Percentiles rank a stretch among this genome's conserved stretches.
These are phyloP conservation scores for Aspergillus luchuensis DNA, from an alignment of 2,329 filamentous ascomycete species.

Conservation along the genomic window DNA sequence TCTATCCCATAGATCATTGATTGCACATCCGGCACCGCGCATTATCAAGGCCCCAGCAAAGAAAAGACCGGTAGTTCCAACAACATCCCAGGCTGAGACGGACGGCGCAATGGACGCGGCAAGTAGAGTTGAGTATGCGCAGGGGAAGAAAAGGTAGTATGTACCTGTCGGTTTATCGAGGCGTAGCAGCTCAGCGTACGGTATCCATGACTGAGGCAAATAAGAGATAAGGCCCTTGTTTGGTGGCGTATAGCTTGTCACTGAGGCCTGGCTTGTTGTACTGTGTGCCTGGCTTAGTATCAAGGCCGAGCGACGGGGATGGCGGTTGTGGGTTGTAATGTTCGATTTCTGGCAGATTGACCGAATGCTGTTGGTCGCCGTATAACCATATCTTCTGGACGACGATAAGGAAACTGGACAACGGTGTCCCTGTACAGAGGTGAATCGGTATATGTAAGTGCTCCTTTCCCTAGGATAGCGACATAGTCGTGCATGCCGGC, in stretches of 20 bases:
- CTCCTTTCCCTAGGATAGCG: background rate
- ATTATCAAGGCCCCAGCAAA: constrained; percentile 52
- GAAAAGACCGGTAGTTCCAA: constrained; percentile 43
- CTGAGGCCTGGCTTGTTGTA: constrained; percentile 14
- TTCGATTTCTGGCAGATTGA: background rate
- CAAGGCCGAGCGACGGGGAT: background rate
- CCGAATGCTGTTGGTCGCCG: background rate
- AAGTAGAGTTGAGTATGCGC: constrained; percentile 51
- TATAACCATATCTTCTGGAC: background rate
- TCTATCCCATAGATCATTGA: constrained; percentile 60
- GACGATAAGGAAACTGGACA: background rate
- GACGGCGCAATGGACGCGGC: constrained; percentile 43
- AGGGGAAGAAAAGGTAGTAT: constrained; percentile 57
- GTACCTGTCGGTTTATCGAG: constrained; percentile 55
- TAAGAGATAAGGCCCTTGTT: constrained; percentile 49
- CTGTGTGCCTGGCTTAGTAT: background rate
- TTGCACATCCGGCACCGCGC: constrained; percentile 55
- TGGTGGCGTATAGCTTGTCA: constrained; percentile 47
- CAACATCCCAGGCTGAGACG: constrained; percentile 36
- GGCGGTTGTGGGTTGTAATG: background rate
- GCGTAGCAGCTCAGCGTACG: constrained; percentile 57
- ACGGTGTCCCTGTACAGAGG: background rate
- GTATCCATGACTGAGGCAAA: constrained; percentile 55
- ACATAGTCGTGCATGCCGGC: background rate
- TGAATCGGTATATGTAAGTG: background rate